Conservation (phyloP, 306 rosid species). For the Lablab purpureus region DNA sequence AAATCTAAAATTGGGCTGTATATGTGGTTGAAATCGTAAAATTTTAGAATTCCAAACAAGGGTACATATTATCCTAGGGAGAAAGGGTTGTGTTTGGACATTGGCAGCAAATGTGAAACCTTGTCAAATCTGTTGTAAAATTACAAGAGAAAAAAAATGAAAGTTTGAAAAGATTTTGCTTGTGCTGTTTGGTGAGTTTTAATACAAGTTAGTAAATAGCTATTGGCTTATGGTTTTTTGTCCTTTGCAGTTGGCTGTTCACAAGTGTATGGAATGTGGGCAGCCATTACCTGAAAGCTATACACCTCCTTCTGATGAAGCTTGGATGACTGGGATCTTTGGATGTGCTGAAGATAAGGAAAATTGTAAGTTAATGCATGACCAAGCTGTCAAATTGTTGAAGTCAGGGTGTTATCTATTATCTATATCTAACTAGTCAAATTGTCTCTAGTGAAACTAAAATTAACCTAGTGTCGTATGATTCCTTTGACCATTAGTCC, state of each 20-base stretch:
- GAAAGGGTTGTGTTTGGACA: not conserved
- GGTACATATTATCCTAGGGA: not conserved
- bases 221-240: conserved; percentile 11
- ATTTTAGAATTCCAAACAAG: not conserved
- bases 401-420: conserved; percentile 16
- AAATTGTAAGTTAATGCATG: conserved; percentile 58
- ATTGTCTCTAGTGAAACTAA: not conserved
- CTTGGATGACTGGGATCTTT: conserved; percentile 79
- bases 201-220: not conserved
- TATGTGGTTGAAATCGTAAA: not conserved
- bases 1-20: not conserved
- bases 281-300: conserved; percentile 78
- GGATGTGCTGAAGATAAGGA: conserved; percentile 69
- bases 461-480: not conserved
- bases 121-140: not conserved
- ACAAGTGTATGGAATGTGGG: conserved; percentile 68
- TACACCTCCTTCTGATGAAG: conserved; percentile 75
- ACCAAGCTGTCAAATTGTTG: conserved; percentile 5
- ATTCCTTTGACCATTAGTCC: conserved; percentile 34
- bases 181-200: conserved; percentile 26
- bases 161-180: conserved; percentile 5
- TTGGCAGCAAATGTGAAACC: not conserved
- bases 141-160: conserved; percentile 20
- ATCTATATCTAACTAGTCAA: conserved; percentile 2
- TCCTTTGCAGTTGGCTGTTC: conserved; percentile 62